Evolutionary conservation across 2,329 filamentous ascomycete genomes (phyloP), one percentile per base, ranked within the genome.

Genomic region (Monilinia vaccinii-corymbosi): DNA sequence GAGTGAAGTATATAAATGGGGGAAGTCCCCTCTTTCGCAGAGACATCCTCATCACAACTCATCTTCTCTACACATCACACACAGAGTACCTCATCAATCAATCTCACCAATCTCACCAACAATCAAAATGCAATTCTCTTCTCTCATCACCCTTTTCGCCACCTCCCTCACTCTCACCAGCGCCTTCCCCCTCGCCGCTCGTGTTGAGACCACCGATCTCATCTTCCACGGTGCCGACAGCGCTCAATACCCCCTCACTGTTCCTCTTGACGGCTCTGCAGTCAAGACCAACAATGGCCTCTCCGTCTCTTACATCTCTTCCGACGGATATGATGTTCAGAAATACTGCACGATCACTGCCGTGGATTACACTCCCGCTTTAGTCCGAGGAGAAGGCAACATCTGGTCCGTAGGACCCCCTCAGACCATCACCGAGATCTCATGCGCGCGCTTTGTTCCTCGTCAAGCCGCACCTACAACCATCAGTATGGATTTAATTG

Each of bases 391-490:
- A 5, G 62, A 63, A n/a, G 13, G 57, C 8, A 60, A 63, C 3
- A 65, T 63, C 6, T 69, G 68, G 68, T 59, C 48, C 5, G 60
- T 69, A 14, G 68, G 68, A 2, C 68, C 68, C n/a, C 68, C 68
- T 21, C 63, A 69, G 40, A 69, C 64, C 1, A 63, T 69, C 32
- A 61, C 44, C 32, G 62, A 62, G 25, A 65, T 69, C 40, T 51
- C 63, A 10, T 69, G 68, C 57, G 51, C 45, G 7, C 23, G 53
- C 38, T n/a, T n/a, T n/a, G n/a, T n/a, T n/a, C n/a, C n/a, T n/a
- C n/a, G n/a, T n/a, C n/a, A n/a, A n/a, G 46, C 50, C 11, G 55
- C 49, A 25, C 10, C 9, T n/a, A 48, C 46, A 13, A 50, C 34
- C 31, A 64, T 69, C 42, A 60, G n/a, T 48, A 67, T 70, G 55